Percentiles rank a stretch among this genome's conserved stretches.
These are phyloP conservation scores for Verruconis gallopava DNA, from an alignment of 2,329 filamentous ascomycete genomes.

Conservation along the genomic window DNA sequence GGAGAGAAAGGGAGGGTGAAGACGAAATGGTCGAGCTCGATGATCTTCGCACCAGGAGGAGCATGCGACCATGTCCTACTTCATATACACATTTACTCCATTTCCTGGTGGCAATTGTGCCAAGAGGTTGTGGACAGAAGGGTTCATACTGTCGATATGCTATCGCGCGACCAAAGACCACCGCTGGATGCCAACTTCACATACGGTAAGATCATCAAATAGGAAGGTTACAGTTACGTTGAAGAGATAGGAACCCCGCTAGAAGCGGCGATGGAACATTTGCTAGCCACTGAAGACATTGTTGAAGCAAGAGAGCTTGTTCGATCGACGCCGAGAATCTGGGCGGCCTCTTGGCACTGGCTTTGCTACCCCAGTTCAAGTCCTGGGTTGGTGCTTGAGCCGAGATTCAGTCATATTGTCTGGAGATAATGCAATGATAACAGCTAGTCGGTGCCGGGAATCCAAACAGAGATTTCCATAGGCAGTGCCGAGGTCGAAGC, in stretches of 20 bases:
- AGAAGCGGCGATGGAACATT: not conserved
- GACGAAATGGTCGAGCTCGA: too few species aligned
- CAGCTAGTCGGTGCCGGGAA: too few species aligned
- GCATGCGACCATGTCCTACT: not conserved
- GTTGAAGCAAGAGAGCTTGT: not conserved
- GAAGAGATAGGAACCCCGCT: not conserved
- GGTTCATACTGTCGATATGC: not conserved
- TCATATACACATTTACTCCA: not conserved
- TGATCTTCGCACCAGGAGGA: not conserved
- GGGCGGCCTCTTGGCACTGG: too few species aligned
- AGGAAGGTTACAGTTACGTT: constrained; percentile 1
- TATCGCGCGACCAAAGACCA: too few species aligned
- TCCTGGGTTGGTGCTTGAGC: too few species aligned
- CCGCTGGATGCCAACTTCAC: not conserved
- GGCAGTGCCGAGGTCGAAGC: too few species aligned
- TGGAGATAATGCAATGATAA: too few species aligned
- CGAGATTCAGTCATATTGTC: too few species aligned
- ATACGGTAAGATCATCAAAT: not conserved
- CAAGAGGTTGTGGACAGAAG: not conserved
- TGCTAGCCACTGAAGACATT: not conserved
- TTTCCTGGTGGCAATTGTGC: not conserved
- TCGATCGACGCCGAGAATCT: not conserved
- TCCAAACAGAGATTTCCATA: too few species aligned
- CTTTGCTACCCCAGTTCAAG: too few species aligned
- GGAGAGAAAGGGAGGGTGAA: too few species aligned